These are phyloP conservation scores for Gnetum montanum DNA, from an alignment of 75 land plant species.

Conservation along the genomic window DNA sequence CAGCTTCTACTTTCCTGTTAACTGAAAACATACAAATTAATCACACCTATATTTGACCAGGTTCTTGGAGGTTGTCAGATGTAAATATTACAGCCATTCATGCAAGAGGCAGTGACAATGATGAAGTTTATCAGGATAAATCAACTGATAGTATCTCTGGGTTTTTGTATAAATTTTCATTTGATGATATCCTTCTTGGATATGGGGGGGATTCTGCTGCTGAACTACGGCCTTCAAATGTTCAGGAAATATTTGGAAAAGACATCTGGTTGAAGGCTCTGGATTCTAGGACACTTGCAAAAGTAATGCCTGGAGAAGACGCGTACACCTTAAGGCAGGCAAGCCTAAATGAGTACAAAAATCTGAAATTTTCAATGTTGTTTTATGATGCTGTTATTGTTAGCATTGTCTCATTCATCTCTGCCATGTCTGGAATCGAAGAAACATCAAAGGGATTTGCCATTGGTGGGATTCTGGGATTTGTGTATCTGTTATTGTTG, in stretches of 20 bases:
- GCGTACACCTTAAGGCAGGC: conserved; percentile 24
- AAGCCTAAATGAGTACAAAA: conserved; percentile 61
- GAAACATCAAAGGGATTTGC: conserved; percentile 44
- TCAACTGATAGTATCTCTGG: conserved; percentile 9
- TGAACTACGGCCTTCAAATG: conserved; percentile 42
- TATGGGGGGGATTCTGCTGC: conserved; percentile 46
- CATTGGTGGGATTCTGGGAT: conserved; percentile 52
- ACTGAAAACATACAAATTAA: too few species aligned
- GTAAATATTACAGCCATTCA: conserved; percentile 28
- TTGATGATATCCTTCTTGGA: conserved; percentile 44
- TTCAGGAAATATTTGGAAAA: conserved; percentile 17
- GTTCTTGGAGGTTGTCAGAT: conserved; percentile 68
- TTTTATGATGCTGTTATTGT: conserved; percentile 45
- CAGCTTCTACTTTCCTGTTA: too few species aligned
- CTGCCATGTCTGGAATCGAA: conserved; percentile 17
- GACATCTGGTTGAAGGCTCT: conserved; percentile 6
- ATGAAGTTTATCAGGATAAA: neutral
- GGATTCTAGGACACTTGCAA: conserved; percentile 1
- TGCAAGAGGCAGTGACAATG: conserved; percentile 1
- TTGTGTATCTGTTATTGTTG: conserved; percentile 54
- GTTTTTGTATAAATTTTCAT: conserved; percentile 31
- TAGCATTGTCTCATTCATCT: conserved; percentile 28
- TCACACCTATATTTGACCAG: too few species aligned
- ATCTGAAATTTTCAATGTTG: conserved; percentile 61
- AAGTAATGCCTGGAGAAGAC: conserved; percentile 3